Conservation (phyloP, 2,329 filamentous ascomycete species). For the Dichotomopilus funicola region DNA sequence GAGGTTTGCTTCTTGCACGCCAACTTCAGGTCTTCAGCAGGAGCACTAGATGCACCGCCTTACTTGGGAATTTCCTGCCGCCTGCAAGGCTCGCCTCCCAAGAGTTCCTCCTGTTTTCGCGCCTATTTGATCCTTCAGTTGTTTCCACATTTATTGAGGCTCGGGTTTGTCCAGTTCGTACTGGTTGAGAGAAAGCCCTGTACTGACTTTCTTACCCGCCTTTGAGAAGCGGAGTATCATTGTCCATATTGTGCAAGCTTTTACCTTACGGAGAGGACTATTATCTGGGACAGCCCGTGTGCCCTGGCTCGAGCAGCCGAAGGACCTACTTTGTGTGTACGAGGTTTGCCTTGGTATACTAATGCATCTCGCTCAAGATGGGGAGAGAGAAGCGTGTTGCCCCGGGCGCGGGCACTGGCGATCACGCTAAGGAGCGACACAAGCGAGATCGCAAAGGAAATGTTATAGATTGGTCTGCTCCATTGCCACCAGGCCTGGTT, state of each 20-base stretch:
- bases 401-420: slow-evolving; percentile 21
- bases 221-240: neutral
- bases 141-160: too few species aligned
- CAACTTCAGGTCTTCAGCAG: neutral
- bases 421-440: slow-evolving; percentile 29
- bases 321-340: neutral
- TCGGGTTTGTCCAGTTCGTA: neutral
- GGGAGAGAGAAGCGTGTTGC: slow-evolving; percentile 27
- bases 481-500: slow-evolving; percentile 25
- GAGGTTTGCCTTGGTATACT: slow-evolving; percentile 7
- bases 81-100: neutral
- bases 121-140: too few species aligned
- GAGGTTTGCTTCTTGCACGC: neutral
- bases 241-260: neutral
- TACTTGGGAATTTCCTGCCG: neutral
- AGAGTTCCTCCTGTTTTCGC: neutral
- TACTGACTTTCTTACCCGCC: neutral
- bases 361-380: slow-evolving; percentile 21
- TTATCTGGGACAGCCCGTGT: neutral
- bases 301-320: neutral
- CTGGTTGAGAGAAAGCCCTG: too few species aligned
- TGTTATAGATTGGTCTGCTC: slow-evolving; percentile 23
- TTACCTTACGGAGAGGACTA: too few species aligned
- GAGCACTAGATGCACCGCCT: neutral
- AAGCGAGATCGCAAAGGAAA: slow-evolving; percentile 25